Conservation (phyloP, 768 basidiomycete genomes). For the Phlebiopsis gigantea region DNA sequence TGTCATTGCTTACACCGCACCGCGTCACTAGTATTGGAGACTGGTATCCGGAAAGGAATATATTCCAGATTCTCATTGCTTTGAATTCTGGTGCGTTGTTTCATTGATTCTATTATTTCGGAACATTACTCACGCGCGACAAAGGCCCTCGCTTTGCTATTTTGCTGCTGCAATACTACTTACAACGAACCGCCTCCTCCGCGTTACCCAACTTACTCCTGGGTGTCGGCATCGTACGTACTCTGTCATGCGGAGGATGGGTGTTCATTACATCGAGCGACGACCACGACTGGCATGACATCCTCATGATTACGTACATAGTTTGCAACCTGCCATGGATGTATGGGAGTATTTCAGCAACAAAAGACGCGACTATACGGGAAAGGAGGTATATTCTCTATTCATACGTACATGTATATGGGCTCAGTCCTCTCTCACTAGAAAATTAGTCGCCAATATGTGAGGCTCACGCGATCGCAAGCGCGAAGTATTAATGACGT, state of each 20-base stretch:
- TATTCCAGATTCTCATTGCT: slow-evolving; percentile 87
- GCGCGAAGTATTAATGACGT: too few relatives aligned
- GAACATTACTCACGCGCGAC: too few relatives aligned
- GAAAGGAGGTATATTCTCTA: slow-evolving; percentile 44
- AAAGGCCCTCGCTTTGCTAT: slow-evolving; percentile 75
- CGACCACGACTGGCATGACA: slow-evolving; percentile 78
- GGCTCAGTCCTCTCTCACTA: not conserved
- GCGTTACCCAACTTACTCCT: slow-evolving; percentile 47
- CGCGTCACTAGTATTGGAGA: slow-evolving; percentile 67
- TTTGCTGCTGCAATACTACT: slow-evolving; percentile 56
- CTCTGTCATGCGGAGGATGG: slow-evolving; percentile 86
- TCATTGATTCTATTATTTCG: not conserved
- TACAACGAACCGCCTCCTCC: slow-evolving; percentile 40
- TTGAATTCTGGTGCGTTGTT: slow-evolving; percentile 58
- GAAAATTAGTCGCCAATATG: not conserved
- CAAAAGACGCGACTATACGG: slow-evolving; percentile 32
- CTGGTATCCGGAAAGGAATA: slow-evolving; percentile 80
- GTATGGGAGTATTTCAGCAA: slow-evolving; percentile 56
- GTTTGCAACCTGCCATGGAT: slow-evolving; percentile 87
- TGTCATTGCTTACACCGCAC: not conserved
- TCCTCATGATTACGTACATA: slow-evolving; percentile 86
- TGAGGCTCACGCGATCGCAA: not conserved
- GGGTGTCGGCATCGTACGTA: slow-evolving; percentile 61
- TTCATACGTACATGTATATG: not conserved
- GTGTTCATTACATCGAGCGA: slow-evolving; percentile 86